Evolutionary conservation across 116 monocot genomes (phyloP).

Genomic region (Papilionanthe hybrid): DNA sequence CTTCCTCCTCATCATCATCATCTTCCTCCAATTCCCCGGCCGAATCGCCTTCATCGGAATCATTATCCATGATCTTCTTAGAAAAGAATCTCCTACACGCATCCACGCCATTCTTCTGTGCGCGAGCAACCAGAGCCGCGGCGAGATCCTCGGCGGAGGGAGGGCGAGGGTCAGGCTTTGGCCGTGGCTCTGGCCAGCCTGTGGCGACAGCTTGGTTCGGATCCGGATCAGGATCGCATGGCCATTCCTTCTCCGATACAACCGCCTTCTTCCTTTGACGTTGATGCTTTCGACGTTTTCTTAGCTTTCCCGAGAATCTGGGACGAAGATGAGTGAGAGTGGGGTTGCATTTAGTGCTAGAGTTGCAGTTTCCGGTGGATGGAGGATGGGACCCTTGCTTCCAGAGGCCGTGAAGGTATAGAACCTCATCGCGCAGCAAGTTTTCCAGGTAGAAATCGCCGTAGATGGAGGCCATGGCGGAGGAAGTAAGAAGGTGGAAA

Average conservation of each 20-base stretch:
- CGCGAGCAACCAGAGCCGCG: neutral
- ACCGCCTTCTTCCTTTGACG: slow-evolving; percentile 12
- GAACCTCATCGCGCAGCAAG: slow-evolving; percentile 38
- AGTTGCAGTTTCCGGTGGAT: neutral
- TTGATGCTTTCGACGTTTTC: neutral
- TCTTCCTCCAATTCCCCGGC: neutral
- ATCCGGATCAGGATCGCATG: neutral
- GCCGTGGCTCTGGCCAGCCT: slow-evolving; percentile 8
- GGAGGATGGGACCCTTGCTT: slow-evolving; percentile 12
- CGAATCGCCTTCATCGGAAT: slow-evolving; percentile 16
- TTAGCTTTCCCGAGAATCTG: slow-evolving; percentile 8
- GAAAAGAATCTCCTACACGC: slow-evolving; percentile 28
- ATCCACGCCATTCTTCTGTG: slow-evolving; percentile 24
- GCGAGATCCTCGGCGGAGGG: slow-evolving; percentile 12
- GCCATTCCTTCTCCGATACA: slow-evolving; percentile 16
- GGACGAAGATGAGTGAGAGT: slow-evolving; percentile 5
- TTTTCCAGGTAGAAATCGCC: slow-evolving; percentile 16
- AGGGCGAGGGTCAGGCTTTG: slow-evolving; percentile 8
- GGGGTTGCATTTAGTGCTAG: neutral
- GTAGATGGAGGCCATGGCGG: neutral
- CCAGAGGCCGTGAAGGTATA: slow-evolving; percentile 54
- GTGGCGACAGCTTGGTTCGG: neutral
- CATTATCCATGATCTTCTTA: slow-evolving; percentile 13
- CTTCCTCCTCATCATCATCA: slow-evolving; percentile 16
- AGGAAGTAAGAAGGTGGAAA: neutral